phyloP scores from a whole-genome alignment of 768 basidiomycete genomes.

The Amanita rubescens region DNA sequence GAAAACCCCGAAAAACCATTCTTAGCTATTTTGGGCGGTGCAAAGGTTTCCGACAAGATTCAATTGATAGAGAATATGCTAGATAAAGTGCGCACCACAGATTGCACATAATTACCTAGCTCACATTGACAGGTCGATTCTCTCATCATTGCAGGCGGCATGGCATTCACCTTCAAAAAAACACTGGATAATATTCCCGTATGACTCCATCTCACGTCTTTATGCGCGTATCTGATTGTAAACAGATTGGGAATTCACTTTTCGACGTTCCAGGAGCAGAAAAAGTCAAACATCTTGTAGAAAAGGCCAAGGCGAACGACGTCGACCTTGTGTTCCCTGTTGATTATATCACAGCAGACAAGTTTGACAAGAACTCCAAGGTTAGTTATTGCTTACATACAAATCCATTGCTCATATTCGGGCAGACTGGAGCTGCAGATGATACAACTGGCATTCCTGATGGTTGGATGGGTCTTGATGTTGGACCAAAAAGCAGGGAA shows the following conservation, averaged over 20 bases:
- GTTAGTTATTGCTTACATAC: conserved; percentile 33
- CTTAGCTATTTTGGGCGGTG: conserved; percentile 96
- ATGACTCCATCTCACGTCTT: conserved; percentile 15
- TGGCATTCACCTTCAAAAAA: conserved; percentile 99
- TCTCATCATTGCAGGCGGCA: conserved; percentile 94
- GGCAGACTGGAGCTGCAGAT: conserved; percentile 67
- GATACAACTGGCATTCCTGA: conserved; percentile 84
- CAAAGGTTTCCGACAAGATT: conserved; percentile 99
- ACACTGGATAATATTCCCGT: conserved; percentile 65
- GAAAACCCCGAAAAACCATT: conserved; percentile 93
- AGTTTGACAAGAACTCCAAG: conserved; percentile 88
- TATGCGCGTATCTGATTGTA: neutral
- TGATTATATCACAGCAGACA: conserved; percentile 91
- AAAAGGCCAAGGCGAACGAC: conserved; percentile 87
- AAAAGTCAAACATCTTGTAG: conserved; percentile 77
- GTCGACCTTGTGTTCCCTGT: conserved; percentile 95
- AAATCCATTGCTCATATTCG: neutral
- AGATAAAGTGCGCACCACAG: conserved; percentile 62
- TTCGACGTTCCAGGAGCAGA: conserved; percentile 86
- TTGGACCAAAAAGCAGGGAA: conserved; percentile 75
- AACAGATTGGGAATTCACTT: conserved; percentile 88
- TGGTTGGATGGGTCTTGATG: conserved; percentile 94
- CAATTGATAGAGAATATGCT: conserved; percentile 98
- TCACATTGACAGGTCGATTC: conserved; percentile 68
- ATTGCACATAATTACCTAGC: neutral